Conservation (phyloP, 176 grass and related monocot genomes). For the Microstegium vimineum region DNA sequence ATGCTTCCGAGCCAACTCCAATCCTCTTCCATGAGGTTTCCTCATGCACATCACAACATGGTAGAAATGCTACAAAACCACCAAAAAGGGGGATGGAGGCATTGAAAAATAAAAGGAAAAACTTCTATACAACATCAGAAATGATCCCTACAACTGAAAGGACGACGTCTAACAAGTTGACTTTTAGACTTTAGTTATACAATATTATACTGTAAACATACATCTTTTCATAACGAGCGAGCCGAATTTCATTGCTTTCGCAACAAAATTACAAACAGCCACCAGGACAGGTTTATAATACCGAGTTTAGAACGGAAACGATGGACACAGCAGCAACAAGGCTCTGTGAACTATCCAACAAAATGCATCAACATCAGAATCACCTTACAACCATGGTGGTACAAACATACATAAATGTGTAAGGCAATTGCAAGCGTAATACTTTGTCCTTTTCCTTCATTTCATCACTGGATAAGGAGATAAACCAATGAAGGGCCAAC, state of each 20-base stretch:
- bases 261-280: background rate
- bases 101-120: slow-evolving; percentile 11
- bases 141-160: background rate
- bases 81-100: slow-evolving; percentile 17
- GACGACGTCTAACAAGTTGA: background rate
- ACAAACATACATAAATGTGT: background rate
- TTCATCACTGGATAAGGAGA: slow-evolving; percentile 15
- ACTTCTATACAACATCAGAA: background rate
- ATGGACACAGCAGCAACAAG: background rate
- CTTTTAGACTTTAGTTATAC: background rate
- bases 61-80: slow-evolving; percentile 70
- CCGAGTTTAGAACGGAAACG: background rate
- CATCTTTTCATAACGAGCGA: background rate
- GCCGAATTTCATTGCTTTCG: background rate
- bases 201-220: background rate
- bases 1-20: slow-evolving; percentile 81
- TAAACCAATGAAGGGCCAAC: slow-evolving; percentile 33
- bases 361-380: background rate
- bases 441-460: background rate
- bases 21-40: slow-evolving; percentile 86
- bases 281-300: background rate
- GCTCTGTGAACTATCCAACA: background rate
- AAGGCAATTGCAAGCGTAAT: background rate
- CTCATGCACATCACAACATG: slow-evolving; percentile 68
- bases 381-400: background rate